Conservation (phyloP, 805 yeast species). For the Ogataea paraovalis region DNA sequence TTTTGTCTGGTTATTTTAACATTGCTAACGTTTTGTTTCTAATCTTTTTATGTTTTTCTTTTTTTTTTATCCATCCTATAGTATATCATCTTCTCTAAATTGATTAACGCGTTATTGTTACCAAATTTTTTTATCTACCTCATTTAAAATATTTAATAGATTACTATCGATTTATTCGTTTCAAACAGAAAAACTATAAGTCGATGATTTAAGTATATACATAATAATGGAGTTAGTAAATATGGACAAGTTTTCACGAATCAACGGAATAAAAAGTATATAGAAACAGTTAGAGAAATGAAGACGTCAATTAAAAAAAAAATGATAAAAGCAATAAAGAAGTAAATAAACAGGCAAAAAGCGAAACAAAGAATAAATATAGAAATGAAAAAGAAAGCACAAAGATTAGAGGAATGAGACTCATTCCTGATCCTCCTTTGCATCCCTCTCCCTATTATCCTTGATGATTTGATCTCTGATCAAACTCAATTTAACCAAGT, state of each 20-base stretch:
- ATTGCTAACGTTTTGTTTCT: too few species aligned
- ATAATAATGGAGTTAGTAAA: not conserved
- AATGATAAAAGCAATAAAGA: not conserved
- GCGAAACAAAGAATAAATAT: not conserved
- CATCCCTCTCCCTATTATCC: slow-evolving; percentile 27
- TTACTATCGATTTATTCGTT: not conserved
- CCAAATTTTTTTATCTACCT: not conserved
- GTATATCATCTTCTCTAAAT: not conserved
- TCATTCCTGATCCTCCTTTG: slow-evolving; percentile 1
- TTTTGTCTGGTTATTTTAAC: too few species aligned
- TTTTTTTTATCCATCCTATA: not conserved
- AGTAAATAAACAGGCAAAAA: not conserved
- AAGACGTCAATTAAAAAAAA: not conserved
- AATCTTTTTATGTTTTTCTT: too few species aligned
- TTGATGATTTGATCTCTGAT: slow-evolving; percentile 28
- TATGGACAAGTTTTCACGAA: not conserved
- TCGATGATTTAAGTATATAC: not conserved
- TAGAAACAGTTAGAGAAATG: not conserved
- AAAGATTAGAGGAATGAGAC: not conserved
- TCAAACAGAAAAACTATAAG: not conserved
- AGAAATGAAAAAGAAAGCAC: not conserved
- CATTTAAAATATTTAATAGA: not conserved
- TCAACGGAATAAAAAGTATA: not conserved
- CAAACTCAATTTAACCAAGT: slow-evolving; percentile 11
- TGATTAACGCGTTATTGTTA: not conserved